phyloP scores from a whole-genome alignment of 176 grass and related monocot species.

The Aegilops speltoides region DNA sequence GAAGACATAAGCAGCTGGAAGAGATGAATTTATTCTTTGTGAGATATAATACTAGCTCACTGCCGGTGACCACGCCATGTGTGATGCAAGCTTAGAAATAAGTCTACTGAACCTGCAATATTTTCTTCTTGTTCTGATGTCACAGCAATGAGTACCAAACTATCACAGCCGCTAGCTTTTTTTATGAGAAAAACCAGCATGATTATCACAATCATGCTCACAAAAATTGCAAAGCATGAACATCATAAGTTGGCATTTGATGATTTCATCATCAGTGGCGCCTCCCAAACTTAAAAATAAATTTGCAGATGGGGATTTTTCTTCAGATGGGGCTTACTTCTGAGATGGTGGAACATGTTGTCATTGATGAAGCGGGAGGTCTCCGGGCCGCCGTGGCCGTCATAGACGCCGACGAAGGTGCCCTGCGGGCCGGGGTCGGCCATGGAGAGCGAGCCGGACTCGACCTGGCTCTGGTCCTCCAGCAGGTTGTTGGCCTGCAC shows the following conservation, averaged over 20 bases:
- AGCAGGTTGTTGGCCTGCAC: constrained; percentile 91
- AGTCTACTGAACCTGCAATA: constrained; percentile 24
- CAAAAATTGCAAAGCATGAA: not conserved
- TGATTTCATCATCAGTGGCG: constrained; percentile 23
- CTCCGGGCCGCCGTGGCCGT: constrained; percentile 84
- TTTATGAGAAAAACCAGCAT: not conserved
- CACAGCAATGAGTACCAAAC: constrained; percentile 6
- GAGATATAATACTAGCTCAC: not conserved
- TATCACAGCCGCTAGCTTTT: not conserved
- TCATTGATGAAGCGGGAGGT: constrained; percentile 69
- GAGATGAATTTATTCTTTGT: not conserved
- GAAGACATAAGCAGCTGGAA: constrained; percentile 8
- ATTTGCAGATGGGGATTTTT: not conserved
- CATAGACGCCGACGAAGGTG: constrained; percentile 83
- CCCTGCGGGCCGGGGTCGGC: constrained; percentile 52
- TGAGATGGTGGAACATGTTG: constrained; percentile 79
- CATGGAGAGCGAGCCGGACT: constrained; percentile 63
- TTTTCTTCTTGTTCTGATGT: not conserved
- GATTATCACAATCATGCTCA: not conserved
- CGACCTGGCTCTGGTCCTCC: constrained; percentile 85
- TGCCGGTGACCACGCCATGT: not conserved
- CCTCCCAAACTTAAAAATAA: not conserved
- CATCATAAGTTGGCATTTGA: not conserved
- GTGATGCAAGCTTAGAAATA: constrained; percentile 2
- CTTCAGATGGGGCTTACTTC: constrained; percentile 46